These are phyloP conservation scores for Leccinum barrowsii DNA, from an alignment of 768 basidiomycete genomes.

Conservation along the genomic window DNA sequence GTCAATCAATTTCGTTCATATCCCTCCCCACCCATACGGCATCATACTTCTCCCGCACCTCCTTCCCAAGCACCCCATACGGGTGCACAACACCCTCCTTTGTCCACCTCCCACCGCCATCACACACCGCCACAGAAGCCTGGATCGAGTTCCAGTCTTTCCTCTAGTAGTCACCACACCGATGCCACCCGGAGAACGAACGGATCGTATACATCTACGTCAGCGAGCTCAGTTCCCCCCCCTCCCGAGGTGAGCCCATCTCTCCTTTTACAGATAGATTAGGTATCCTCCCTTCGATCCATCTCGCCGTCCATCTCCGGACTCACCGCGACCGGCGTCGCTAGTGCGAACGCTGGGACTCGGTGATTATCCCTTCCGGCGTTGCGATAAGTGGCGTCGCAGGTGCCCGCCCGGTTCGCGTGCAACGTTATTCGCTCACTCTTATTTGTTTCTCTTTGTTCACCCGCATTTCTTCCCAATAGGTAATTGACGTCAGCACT, in stretches of 20 bases:
- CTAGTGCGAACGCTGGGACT: not conserved
- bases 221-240: conserved; percentile 21
- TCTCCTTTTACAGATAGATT: conserved; percentile 7
- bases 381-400: conserved; percentile 1
- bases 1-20: conserved; percentile 33
- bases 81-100: conserved; percentile 4
- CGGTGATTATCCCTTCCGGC: conserved; percentile 19
- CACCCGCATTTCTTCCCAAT: conserved; percentile 6
- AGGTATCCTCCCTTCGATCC: conserved; percentile 13
- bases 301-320: conserved; percentile 11
- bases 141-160: conserved; percentile 23
- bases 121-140: conserved; percentile 21
- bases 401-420: not conserved
- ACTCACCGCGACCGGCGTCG: conserved; percentile 11
- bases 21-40: conserved; percentile 22
- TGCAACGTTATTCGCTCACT: conserved; percentile 2
- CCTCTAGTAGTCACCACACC: conserved; percentile 21
- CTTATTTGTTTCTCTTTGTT: conserved; percentile 12
- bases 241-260: conserved; percentile 20
- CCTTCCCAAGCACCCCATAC: conserved; percentile 13
- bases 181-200: conserved; percentile 28
- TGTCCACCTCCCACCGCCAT: conserved; percentile 8
- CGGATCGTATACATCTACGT: conserved; percentile 24
- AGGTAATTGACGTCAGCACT: conserved; percentile 28
- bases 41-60: conserved; percentile 18